A percentile compares a stretch with the other conserved stretches of the same genome.
phyloP scores from a whole-genome alignment of 768 basidiomycete species.

The Neoboletus magnificus region DNA sequence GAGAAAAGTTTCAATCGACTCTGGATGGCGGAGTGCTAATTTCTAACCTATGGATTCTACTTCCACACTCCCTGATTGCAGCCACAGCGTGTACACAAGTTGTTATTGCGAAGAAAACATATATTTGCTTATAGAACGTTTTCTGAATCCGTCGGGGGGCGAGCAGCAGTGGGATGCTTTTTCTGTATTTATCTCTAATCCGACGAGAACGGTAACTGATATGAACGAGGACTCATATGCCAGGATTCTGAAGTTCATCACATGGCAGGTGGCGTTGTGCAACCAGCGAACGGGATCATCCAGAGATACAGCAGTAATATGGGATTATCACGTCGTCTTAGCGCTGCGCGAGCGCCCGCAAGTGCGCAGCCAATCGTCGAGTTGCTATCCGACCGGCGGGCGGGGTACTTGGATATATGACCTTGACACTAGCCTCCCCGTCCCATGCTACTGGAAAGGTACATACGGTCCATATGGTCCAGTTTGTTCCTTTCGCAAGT shows the following conservation, averaged over 20 bases:
- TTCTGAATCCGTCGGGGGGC: constrained; percentile 33
- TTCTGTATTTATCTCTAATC: constrained; percentile 66
- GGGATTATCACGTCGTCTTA: constrained; percentile 76
- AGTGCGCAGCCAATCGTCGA: background rate
- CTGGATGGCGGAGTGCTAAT: constrained; percentile 21
- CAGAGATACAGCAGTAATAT: constrained; percentile 45
- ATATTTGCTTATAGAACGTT: constrained; percentile 51
- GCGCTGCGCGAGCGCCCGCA: constrained; percentile 39
- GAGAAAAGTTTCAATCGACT: background rate
- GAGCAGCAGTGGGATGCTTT: constrained; percentile 45
- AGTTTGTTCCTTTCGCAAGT: constrained; percentile 2
- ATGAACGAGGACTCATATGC: background rate
- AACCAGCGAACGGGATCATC: constrained; percentile 46
- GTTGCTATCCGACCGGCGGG: constrained; percentile 2
- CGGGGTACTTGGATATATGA: constrained; percentile 61
- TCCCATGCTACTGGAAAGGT: constrained; percentile 55
- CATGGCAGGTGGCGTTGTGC: constrained; percentile 59
- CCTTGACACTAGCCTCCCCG: constrained; percentile 51
- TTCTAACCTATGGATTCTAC: constrained; percentile 6
- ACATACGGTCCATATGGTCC: constrained; percentile 13
- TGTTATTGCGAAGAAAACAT: constrained; percentile 76
- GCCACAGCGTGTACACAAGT: constrained; percentile 47
- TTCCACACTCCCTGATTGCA: constrained; percentile 22
- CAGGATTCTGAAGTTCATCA: constrained; percentile 4
- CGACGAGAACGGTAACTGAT: constrained; percentile 47